Evolutionary conservation across 257 asterid species (phyloP), one percentile per base, ranked within the genome.

Genomic region (Striga asiatica): DNA sequence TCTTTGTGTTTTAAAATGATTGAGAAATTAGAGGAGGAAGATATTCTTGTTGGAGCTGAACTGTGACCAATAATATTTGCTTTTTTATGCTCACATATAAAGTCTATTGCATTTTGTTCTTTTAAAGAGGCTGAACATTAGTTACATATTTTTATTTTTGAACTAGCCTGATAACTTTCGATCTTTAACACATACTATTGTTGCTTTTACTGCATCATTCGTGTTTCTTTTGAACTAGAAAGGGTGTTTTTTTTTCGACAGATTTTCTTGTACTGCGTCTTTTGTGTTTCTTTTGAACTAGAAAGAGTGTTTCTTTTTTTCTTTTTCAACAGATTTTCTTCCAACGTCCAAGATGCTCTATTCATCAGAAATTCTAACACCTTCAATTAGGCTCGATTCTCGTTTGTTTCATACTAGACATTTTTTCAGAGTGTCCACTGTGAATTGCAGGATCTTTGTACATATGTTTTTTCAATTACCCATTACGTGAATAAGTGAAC

Each of bases 401-500:
- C 50, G 37, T 50, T 22, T 16, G 39, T 54, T 13, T 8, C 31
- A 25, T 14, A 31, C 17, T 22, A 16, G 35, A 38, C 37, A 46
- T 56, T 16, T 41, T 37, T 20, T 41, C 6, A 41, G 12, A 54
- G 48, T 28, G 55, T 29, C 28, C 16, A 10, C 45, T n/a, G n/a
- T 62, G 54, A 52, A 7, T 41, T 62, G 69, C 64, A 27, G 65
- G n/a, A 62, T n/a, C 37, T 12, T 50, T 57, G 16, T 3, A 39
- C 23, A 23, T 20, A 37, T 56, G 32, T 27, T 23, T 55, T 19
- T 60, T 32, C 19, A 29, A 39, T 24, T 47, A 32, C 49, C 12
- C 5, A 29, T 34, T 61, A 47, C 27, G 48, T 48, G 62, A 45
- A 67, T 29, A 22, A 4, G 16, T 2, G 16, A 41, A 28, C 23